These are phyloP conservation scores for Aegilops umbellulata DNA, from an alignment of 176 grass and related monocot genomes.

Conservation along the genomic window DNA sequence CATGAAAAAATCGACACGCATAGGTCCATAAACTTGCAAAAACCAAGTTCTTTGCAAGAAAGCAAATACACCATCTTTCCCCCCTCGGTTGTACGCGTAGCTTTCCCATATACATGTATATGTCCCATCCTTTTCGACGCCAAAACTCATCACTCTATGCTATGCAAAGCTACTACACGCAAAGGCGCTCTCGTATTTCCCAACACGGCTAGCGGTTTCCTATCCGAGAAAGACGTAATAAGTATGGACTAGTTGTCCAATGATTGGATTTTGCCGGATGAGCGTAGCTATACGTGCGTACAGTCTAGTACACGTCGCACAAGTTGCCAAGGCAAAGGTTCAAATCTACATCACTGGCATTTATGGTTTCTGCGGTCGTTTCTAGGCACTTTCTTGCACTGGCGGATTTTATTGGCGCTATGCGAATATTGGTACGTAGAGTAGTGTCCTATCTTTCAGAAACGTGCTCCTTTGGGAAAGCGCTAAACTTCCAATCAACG, in stretches of 20 bases:
- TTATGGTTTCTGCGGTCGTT: not conserved
- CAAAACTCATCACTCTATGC: not conserved
- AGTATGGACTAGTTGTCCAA: not conserved
- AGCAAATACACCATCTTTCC: too few species aligned
- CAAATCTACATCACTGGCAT: not conserved
- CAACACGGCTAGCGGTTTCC: not conserved
- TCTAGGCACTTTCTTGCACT: not conserved
- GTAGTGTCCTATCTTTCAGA: not conserved
- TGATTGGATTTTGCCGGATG: not conserved
- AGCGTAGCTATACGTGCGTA: not conserved
- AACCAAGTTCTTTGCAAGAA: too few species aligned
- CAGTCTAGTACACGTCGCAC: not conserved
- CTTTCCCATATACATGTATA: too few species aligned
- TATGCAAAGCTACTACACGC: not conserved
- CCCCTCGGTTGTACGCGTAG: too few species aligned
- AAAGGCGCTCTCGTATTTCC: not conserved
- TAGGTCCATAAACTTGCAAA: too few species aligned
- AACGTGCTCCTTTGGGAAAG: constrained; percentile 7
- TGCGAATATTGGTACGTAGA: not conserved
- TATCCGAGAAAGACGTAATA: constrained; percentile 15
- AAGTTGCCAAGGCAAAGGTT: not conserved
- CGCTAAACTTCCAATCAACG: not conserved
- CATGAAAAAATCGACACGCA: too few species aligned
- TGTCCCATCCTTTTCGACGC: not conserved
- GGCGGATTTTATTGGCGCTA: not conserved